Conservation (phyloP, 495 filamentous ascomycete genomes). For the Venustampulla echinocandica region DNA sequence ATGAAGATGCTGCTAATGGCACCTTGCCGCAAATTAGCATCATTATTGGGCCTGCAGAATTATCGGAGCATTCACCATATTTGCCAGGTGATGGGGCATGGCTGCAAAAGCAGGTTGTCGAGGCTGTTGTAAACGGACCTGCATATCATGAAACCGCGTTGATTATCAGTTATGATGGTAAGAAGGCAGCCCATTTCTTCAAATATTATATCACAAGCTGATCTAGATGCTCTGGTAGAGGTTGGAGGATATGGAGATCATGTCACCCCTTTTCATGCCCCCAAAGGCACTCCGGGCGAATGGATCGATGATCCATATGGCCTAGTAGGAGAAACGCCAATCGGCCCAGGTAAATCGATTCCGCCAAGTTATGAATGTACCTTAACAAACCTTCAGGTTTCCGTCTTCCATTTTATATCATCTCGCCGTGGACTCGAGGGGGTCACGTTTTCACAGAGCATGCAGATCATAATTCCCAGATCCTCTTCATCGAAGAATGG, state of each 20-base stretch:
- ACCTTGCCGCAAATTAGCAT: constrained; percentile 25
- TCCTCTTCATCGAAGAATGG: constrained; percentile 46
- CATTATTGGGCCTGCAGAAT: constrained; percentile 26
- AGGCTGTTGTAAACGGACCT: constrained; percentile 21
- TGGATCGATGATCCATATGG: constrained; percentile 28
- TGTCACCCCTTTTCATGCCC: constrained; percentile 25
- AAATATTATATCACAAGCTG: too few relatives aligned
- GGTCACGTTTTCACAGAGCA: constrained; percentile 45
- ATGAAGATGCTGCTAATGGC: constrained; percentile 22
- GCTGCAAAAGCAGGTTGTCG: constrained; percentile 27
- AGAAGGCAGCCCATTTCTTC: too few relatives aligned
- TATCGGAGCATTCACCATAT: constrained; percentile 28
- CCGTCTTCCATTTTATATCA: constrained; percentile 45
- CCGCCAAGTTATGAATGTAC: constrained; percentile 5
- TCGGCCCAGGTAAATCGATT: constrained; percentile 13
- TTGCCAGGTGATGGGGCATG: constrained; percentile 26
- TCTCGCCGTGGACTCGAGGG: constrained; percentile 48
- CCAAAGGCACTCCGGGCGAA: constrained; percentile 25
- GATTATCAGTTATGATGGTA: constrained; percentile 26
- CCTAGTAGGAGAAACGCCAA: constrained; percentile 11
- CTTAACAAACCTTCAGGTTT: constrained; percentile 28
- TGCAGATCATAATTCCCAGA: constrained; percentile 47
- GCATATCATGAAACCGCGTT: constrained; percentile 26
- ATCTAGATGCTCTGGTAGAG: too few relatives aligned
- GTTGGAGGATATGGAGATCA: constrained; percentile 29